Percentiles rank a stretch among this genome's conserved stretches.
These are phyloP conservation scores for Alopecurus myosuroides DNA, from an alignment of 176 grass and related monocot genomes.

Conservation along the genomic window DNA sequence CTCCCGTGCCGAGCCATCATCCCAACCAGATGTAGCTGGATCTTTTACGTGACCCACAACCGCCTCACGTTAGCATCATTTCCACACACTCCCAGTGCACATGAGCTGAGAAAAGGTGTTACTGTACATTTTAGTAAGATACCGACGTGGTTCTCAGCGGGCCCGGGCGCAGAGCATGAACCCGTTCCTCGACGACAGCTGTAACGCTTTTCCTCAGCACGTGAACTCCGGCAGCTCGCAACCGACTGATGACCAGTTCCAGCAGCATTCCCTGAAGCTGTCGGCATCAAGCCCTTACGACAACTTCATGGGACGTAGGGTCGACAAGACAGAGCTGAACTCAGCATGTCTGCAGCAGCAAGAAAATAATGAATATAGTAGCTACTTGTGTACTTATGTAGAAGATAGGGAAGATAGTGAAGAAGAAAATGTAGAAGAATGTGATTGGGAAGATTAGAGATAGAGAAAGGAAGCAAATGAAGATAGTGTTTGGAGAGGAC, in stretches of 20 bases:
- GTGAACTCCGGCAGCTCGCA: conserved; percentile 17
- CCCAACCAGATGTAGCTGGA: conserved; percentile 26
- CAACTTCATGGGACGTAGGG: conserved; percentile 81
- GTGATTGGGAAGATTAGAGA: too few relatives aligned
- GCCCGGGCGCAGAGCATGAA: conserved; percentile 40
- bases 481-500: too few relatives aligned
- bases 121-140: not conserved
- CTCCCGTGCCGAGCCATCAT: conserved; percentile 3
- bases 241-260: not conserved
- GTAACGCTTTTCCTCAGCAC: conserved; percentile 28
- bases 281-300: conserved; percentile 83
- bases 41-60: conserved; percentile 22
- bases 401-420: too few relatives aligned
- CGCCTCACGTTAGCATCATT: conserved; percentile 34
- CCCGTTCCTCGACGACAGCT: conserved; percentile 59
- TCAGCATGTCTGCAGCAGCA: not conserved
- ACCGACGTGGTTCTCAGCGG: not conserved
- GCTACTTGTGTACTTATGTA: too few relatives aligned
- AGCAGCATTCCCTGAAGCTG: conserved; percentile 57
- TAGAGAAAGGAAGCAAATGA: too few relatives aligned
- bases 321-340: conserved; percentile 25
- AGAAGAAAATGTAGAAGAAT: too few relatives aligned
- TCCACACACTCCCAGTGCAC: not conserved
- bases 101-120: not conserved
- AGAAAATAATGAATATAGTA: too few relatives aligned